These are phyloP conservation scores for Proliferodiscus dingleyae DNA, from an alignment of 2,329 filamentous ascomycete species.

Conservation along the genomic window DNA sequence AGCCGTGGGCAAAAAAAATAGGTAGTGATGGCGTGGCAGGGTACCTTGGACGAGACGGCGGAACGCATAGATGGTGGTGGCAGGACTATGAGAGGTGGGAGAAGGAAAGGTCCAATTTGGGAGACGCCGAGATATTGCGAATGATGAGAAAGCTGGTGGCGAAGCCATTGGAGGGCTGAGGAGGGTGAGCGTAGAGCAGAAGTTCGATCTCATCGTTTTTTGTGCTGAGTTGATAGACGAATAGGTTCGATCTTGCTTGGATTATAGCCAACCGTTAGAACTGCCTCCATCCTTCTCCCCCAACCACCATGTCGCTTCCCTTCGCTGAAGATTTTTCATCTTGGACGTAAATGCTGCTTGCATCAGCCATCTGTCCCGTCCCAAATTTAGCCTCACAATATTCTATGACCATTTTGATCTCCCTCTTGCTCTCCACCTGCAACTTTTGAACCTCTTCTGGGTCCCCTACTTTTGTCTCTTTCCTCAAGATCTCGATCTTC, in stretches of 20 bases:
- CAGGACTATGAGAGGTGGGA: conserved; percentile 41
- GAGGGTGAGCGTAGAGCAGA: neutral
- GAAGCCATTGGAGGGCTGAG: neutral
- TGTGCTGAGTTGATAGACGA: too few relatives aligned
- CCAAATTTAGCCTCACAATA: conserved; percentile 44
- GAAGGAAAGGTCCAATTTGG: conserved; percentile 12
- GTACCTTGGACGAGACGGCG: conserved; percentile 44
- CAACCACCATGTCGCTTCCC: conserved; percentile 12
- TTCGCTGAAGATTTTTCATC: conserved; percentile 11
- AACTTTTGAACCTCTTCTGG: conserved; percentile 7
- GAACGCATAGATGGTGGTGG: conserved; percentile 51
- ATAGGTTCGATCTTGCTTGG: too few relatives aligned
- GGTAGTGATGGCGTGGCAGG: conserved; percentile 33
- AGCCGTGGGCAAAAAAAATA: conserved; percentile 51
- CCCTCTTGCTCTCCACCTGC: conserved; percentile 33
- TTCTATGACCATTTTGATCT: conserved; percentile 38
- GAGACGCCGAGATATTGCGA: conserved; percentile 5
- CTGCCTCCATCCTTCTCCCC: conserved; percentile 14
- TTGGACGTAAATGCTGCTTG: conserved; percentile 27
- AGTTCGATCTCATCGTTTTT: neutral
- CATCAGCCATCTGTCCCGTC: conserved; percentile 37
- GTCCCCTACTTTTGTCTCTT: neutral
- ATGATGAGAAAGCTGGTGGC: conserved; percentile 8
- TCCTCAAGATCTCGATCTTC: conserved; percentile 7
- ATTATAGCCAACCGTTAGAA: conserved; percentile 1